A percentile compares a stretch with the other conserved stretches of the same genome.
phyloP scores from a whole-genome alignment of 2,329 filamentous ascomycete species.

The Pezicula radicicola region DNA sequence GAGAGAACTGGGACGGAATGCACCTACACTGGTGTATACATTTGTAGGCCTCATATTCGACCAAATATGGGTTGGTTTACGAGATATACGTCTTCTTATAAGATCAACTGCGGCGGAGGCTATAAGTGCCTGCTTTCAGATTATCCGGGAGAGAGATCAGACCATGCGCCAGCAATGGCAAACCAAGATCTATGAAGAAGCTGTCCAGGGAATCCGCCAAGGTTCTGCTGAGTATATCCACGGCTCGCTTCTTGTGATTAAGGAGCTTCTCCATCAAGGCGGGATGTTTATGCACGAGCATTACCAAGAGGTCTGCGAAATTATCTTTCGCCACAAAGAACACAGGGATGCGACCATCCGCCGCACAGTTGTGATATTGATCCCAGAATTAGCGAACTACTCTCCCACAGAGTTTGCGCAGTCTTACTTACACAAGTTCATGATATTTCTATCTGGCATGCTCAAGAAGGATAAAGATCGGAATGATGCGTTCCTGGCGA shows the following conservation, averaged over 20 bases:
- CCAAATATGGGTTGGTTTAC: slow-evolving; percentile 90
- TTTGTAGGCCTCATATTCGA: slow-evolving; percentile 96
- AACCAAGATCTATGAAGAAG: slow-evolving; percentile 84
- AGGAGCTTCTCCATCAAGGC: slow-evolving; percentile 88
- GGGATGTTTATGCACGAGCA: slow-evolving; percentile 99
- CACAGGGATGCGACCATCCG: slow-evolving; percentile 85
- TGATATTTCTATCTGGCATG: slow-evolving; percentile 92
- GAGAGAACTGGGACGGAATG: slow-evolving; percentile 86
- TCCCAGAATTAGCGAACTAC: slow-evolving; percentile 90
- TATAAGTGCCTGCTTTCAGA: slow-evolving; percentile 92
- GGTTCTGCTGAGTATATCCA: slow-evolving; percentile 86
- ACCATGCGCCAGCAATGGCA: slow-evolving; percentile 87
- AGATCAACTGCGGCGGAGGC: slow-evolving; percentile 89
- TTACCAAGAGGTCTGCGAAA: slow-evolving; percentile 89
- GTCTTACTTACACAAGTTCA: slow-evolving; percentile 89
- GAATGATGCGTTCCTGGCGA: slow-evolving; percentile 91
- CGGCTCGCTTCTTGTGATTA: slow-evolving; percentile 88
- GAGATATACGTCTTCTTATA: slow-evolving; percentile 88
- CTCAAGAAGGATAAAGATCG: slow-evolving; percentile 93
- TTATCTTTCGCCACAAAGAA: slow-evolving; percentile 88
- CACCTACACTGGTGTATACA: slow-evolving; percentile 90
- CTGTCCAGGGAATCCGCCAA: slow-evolving; percentile 73
- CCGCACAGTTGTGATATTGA: slow-evolving; percentile 84
- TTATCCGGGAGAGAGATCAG: slow-evolving; percentile 89
- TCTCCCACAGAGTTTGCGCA: slow-evolving; percentile 86